Evolutionary conservation across 495 filamentous ascomycete species (phyloP), one percentile per base, ranked within the genome.

Genomic region (Neurospora sp.): DNA sequence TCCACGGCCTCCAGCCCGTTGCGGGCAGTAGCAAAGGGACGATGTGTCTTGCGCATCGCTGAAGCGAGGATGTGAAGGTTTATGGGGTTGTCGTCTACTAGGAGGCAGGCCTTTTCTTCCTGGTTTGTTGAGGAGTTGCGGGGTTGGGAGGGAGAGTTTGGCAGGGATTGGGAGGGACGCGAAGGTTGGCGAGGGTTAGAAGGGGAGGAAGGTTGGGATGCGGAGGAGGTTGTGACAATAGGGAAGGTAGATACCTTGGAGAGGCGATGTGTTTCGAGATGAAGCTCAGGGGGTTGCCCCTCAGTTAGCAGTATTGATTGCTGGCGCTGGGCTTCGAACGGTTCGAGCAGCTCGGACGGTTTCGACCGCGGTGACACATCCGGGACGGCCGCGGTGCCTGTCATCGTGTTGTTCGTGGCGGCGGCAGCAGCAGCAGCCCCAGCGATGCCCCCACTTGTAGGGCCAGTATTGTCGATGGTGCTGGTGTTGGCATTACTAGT

Each of bases 1-100:
- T 90, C 82, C 7, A 92, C 73, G 9, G 90, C 90, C 35, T 88
- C 82, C 2, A 88, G 82, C 5, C 90, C 90, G 71, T 92, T 88
- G 31, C 80, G 78, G 0, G 90, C 90, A 8, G 85, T 87, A 7
- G 83, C 81, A 71, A 85, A 87, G 27, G 76, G 79, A 70, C 85
- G 85, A 14, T 82, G 80, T 1, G 87, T 83, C 72, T 88, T 90
- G 41, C 82, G 82, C 81, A 90, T 82, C 74, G 87, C 90, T 1
- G 85, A 87, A 20, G 81, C 80, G 31, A 90, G 78, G 11, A 84
- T 79, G 72, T 80, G 62, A 11, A 86, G 71, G 73, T 86, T 86
- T 71, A 86, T 80, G 3, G 72, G 69, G 66, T 86, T 85, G 70
- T 86, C 84, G 38, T 86, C 83, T 7, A 86, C 84, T 3, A 84